Percentiles rank a stretch among this genome's conserved stretches.
Conservation (phyloP, 495 filamentous ascomycete species). For the Podospora sp. region DNA sequence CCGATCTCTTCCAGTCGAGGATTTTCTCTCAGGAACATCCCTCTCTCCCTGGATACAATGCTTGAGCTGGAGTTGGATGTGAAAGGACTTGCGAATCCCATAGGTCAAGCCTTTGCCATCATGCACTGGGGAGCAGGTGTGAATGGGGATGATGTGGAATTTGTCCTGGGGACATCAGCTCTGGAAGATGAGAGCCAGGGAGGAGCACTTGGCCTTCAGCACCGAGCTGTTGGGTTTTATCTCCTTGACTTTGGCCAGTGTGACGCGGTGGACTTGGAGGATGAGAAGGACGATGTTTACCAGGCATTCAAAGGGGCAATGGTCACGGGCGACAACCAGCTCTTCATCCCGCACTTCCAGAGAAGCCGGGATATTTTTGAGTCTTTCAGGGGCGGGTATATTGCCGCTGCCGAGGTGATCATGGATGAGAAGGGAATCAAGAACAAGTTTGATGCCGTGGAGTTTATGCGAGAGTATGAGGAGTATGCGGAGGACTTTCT, state of each 20-base stretch:
- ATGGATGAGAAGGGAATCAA: conserved; percentile 18
- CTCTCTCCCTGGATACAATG: conserved; percentile 27
- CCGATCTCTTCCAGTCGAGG: conserved; percentile 8
- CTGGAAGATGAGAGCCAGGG: conserved; percentile 1
- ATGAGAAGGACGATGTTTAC: conserved; percentile 24
- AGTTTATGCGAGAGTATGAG: conserved; percentile 27
- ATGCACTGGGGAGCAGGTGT: conserved; percentile 37
- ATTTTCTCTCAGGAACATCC: conserved; percentile 32
- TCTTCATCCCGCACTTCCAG: conserved; percentile 29
- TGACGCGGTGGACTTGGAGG: conserved; percentile 19
- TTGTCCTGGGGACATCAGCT: conserved; percentile 34
- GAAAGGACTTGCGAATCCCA: conserved; percentile 24
- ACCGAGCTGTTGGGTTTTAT: conserved; percentile 19
- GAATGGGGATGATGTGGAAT: conserved; percentile 37
- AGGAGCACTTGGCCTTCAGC: conserved; percentile 11
- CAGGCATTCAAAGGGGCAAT: conserved; percentile 28
- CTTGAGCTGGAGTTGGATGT: conserved; percentile 22
- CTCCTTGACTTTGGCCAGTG: conserved; percentile 31
- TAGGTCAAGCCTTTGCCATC: conserved; percentile 36
- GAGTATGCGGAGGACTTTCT: conserved; percentile 29
- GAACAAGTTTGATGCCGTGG: conserved; percentile 22
- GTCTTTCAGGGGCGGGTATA: conserved; percentile 19
- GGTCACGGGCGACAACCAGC: conserved; percentile 26
- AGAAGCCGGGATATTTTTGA: conserved; percentile 17
- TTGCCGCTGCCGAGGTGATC: conserved; percentile 11